These are phyloP conservation scores for Chaetomium sp. DNA, from an alignment of 2,329 filamentous ascomycete genomes.

Conservation along the genomic window DNA sequence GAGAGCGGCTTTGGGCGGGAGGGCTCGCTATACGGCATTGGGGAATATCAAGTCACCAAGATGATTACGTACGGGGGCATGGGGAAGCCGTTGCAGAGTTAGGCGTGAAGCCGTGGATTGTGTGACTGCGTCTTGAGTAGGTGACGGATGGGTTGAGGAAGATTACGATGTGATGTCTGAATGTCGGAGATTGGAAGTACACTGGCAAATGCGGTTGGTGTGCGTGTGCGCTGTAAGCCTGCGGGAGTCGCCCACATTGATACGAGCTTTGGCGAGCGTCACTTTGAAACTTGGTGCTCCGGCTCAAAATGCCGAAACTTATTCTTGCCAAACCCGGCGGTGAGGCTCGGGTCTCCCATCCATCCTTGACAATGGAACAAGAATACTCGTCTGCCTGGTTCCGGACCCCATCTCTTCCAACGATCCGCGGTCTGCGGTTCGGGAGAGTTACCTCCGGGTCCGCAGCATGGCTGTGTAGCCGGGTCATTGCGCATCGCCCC, in stretches of 20 bases:
- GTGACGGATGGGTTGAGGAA: neutral
- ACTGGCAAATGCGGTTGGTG: too few species aligned
- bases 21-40: conserved; percentile 74
- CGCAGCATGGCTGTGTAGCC: conserved; percentile 12
- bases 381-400: too few species aligned
- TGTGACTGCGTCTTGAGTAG: neutral
- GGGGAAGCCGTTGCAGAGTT: conserved; percentile 55
- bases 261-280: too few species aligned
- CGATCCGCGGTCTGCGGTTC: neutral
- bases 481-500: neutral
- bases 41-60: conserved; percentile 76
- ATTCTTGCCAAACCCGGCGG: too few species aligned
- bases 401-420: neutral
- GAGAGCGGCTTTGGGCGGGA: conserved; percentile 80
- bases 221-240: too few species aligned
- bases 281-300: too few species aligned
- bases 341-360: too few species aligned
- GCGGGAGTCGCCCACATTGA: too few species aligned
- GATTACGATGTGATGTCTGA: neutral
- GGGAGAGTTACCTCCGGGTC: neutral
- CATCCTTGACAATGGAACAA: too few species aligned
- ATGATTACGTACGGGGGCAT: conserved; percentile 61
- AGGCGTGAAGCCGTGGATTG: neutral
- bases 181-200: neutral
- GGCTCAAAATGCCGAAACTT: too few species aligned